Evolutionary conservation across 106 monocot species (phyloP).

Genomic region (Posidonia australis): DNA sequence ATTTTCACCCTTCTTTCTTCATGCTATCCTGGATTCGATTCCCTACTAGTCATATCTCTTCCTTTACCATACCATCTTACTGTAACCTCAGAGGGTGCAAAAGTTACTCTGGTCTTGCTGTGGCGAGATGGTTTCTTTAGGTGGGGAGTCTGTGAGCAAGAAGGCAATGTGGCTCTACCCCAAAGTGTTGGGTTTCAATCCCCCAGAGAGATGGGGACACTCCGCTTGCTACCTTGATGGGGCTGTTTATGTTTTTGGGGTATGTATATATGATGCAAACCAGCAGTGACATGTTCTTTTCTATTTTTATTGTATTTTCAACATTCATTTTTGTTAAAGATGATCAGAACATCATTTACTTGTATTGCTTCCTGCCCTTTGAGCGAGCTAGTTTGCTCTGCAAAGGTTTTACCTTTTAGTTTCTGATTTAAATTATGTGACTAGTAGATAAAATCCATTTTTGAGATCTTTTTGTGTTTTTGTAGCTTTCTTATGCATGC

Average conservation of each 20-base stretch:
- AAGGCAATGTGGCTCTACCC: slow-evolving; percentile 98
- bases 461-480: too few relatives aligned
- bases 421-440: too few relatives aligned
- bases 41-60: neutral
- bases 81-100: too few relatives aligned
- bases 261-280: slow-evolving; percentile 10
- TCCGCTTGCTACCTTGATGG: slow-evolving; percentile 77
- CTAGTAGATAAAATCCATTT: too few relatives aligned
- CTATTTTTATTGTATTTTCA: too few relatives aligned
- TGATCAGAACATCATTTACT: too few relatives aligned
- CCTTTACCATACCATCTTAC: neutral
- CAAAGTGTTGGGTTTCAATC: slow-evolving; percentile 63
- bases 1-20: neutral
- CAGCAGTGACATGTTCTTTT: neutral
- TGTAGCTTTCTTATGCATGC: too few relatives aligned
- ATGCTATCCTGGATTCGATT: neutral
- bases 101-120: neutral
- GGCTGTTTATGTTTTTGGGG: slow-evolving; percentile 76
- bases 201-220: slow-evolving; percentile 96
- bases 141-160: slow-evolving; percentile 30
- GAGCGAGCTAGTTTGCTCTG: too few relatives aligned
- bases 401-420: too few relatives aligned
- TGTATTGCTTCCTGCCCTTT: too few relatives aligned
- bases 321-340: too few relatives aligned
- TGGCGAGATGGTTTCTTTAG: slow-evolving; percentile 35